Evolutionary conservation across 2,329 filamentous ascomycete genomes (phyloP), one percentile per base, ranked within the genome.

Genomic region (Fusarium scirpi): DNA sequence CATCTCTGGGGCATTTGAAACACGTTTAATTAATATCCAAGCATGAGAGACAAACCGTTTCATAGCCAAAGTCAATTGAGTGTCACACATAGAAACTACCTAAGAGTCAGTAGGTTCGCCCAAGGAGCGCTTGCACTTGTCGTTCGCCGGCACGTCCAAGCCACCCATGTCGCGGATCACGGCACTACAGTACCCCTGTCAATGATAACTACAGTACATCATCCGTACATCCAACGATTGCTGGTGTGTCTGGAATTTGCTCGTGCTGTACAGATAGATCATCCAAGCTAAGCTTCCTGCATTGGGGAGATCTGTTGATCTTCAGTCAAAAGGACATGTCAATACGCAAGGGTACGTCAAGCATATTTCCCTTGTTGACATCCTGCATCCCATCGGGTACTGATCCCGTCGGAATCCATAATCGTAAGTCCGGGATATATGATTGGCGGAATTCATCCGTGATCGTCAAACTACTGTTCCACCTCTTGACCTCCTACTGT

Each of bases 1-100:
- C 34, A 38, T n/a, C 18, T 38, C 34, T 44, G 20, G 15, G 34
- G 41, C 16, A 40, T 64, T 53, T 47, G 49, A 67, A 67, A 41
- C 46, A 15, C 7, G 30, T 48, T 20, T 44, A 38, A 43, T 25
- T 11, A 13, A 20, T 40, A 29, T 13, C 16, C n/a, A 43, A 48
- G 38, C 38, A 34, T 12, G n/a, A 29, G 49, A 34, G 49, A 45
- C 22, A 27, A 15, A 18, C 24, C 22, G 10, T 29, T 41, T 29
- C 16, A 32, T 41, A 22, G 29, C 20, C 38, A 24, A 43, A 29
- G 30, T 27, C 30, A 18, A 22, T 34, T 51, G 9, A 24, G 24
- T 10, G n/a, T 22, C 24, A 25, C 48, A 18, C 20, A 25, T 34
- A 18, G 25, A n/a, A 27, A 52, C 20, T 20, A 45, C 24, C 24